phyloP scores from a whole-genome alignment of 2,329 filamentous ascomycete genomes.

The Cytospora piceae region DNA sequence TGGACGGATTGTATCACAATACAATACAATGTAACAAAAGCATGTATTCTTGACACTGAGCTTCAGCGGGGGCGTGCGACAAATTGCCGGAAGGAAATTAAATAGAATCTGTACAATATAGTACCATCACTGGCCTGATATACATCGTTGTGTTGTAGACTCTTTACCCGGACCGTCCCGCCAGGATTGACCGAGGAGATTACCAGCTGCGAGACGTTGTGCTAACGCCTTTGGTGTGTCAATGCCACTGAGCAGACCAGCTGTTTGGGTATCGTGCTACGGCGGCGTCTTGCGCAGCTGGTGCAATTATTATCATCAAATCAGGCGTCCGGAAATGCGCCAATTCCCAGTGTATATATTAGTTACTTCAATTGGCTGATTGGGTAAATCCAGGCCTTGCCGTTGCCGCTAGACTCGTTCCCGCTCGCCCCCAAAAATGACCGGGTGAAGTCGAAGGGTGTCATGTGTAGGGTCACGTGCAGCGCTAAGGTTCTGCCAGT shows the following conservation, averaged over 20 bases:
- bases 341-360: slow-evolving; percentile 24
- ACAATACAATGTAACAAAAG: background rate
- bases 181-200: background rate
- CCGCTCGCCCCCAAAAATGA: background rate
- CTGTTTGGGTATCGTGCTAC: slow-evolving; percentile 31
- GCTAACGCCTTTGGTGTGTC: slow-evolving; percentile 22
- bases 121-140: background rate
- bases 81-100: background rate
- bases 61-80: background rate
- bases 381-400: background rate
- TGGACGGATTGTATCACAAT: background rate
- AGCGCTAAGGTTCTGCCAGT: background rate
- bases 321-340: slow-evolving; percentile 24
- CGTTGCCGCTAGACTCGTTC: background rate
- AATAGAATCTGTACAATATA: background rate
- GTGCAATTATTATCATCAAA: too few species aligned
- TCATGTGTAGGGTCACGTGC: slow-evolving; percentile 22
- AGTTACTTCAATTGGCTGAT: background rate
- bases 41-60: background rate
- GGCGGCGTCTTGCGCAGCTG: background rate
- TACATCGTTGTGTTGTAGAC: background rate
- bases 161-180: background rate
- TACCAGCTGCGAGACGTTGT: background rate
- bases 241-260: slow-evolving; percentile 27
- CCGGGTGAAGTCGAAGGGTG: slow-evolving; percentile 3